These are phyloP conservation scores for Cucurbita maxima DNA, from an alignment of 306 rosid species.

Conservation along the genomic window DNA sequence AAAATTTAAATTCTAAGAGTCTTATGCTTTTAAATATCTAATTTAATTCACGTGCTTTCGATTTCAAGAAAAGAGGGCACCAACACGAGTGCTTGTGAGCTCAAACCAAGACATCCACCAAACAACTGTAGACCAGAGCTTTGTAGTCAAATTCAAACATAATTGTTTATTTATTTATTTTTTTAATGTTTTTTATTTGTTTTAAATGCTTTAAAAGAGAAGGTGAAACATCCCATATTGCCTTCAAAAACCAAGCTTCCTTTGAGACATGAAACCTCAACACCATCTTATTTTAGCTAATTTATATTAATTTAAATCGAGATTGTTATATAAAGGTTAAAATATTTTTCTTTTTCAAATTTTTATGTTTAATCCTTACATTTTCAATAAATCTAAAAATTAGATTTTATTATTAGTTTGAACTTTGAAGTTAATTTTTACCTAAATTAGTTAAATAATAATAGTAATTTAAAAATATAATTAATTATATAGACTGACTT, in stretches of 20 bases:
- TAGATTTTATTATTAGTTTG: too few species aligned
- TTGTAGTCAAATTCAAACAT: background rate
- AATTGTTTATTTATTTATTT: background rate
- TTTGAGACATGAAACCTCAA: background rate
- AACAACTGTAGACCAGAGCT: background rate
- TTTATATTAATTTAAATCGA: background rate
- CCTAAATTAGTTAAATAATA: too few species aligned
- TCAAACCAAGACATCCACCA: slow-evolving; percentile 9
- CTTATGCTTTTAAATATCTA: too few species aligned
- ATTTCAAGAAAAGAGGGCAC: background rate
- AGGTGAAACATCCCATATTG: slow-evolving; percentile 5
- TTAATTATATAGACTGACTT: too few species aligned
- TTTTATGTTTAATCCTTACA: too few species aligned
- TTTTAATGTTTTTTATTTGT: background rate
- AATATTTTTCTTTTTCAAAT: too few species aligned
- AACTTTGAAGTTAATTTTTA: too few species aligned
- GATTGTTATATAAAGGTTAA: background rate
- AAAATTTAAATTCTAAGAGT: too few species aligned
- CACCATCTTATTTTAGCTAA: background rate
- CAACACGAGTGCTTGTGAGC: slow-evolving; percentile 5
- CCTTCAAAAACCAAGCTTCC: background rate
- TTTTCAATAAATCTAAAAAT: too few species aligned
- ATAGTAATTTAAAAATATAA: too few species aligned
- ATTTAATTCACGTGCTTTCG: too few species aligned
- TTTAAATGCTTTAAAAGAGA: background rate